Base-by-base conservation (phyloP, 2,329 filamentous ascomycete genomes). In the Sclerotinia spermophila region DNA sequence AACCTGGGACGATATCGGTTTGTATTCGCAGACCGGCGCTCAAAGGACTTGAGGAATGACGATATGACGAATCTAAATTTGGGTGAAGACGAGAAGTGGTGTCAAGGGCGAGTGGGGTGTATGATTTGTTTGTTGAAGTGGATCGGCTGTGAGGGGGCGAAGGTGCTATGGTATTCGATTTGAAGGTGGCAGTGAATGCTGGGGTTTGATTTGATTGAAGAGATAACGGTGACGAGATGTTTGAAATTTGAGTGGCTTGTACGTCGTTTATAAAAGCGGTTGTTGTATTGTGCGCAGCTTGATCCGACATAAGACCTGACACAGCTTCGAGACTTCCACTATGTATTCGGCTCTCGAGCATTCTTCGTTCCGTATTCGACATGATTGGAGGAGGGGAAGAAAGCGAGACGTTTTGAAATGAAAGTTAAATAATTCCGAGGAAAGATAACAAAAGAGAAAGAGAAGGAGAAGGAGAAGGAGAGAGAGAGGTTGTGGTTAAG, bases 131-230 rank as follows among this genome's bases (percentile, higher is more conserved):
- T 51, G 67, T 59, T 56, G 70, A 60, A 15, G 69, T 45, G 38
- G 71, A 69, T 53, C 61, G 24, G 51, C 65, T 74, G 44, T 75
- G 76, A 58, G 76, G 74, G 21, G 77, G 75, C 15, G 81, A 82
- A 56, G 82, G 81, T 35, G 81, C 79, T 75, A 80, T 82, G 21
- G 80, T 82, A 72, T 80, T 80, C 59, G 81, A 79, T 68, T 79
- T 76, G 72, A 83, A 82, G 5, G 73, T 73, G 45, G 72, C 64
- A 10, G 72, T 56, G 24, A 64, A 65, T 33, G 68, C 59, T 65
- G 68, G 38, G 19, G 35, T 15, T 69, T 51, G 66, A 51, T 42
- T 44, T 33, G 56, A 68, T 60, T 68, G 66, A 44, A 38, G n/a
- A 40, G 66, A 21, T 13, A 68, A 61, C 19, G 66, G 40, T 13